Base-by-base conservation (phyloP, 2,329 filamentous ascomycete genomes). In the Alternaria alternata region DNA sequence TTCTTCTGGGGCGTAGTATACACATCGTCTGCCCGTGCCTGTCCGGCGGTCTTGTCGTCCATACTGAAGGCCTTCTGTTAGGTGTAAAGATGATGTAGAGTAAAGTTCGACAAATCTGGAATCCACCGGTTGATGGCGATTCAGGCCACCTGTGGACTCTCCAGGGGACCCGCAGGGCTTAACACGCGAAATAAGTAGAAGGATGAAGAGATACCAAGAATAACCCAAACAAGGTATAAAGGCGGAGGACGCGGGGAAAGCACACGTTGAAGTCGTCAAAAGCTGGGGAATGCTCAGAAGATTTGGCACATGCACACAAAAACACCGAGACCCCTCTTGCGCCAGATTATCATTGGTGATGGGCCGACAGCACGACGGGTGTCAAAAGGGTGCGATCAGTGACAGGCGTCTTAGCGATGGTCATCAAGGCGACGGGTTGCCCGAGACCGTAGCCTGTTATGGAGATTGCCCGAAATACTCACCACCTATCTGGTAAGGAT, bases 391-490 rank as follows among this genome's bases (percentile, higher is more conserved):
- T 61, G 59, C 62, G 63, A 63, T 70, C 71, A 71, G 68, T 70
- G 57, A 74, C 63, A 67, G 67, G 62, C 55, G 43, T 32, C 59
- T 60, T 39, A 56, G 42, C 43, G 47, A 51, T 39, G 54, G 42
- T 39, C 38, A 52, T 51, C 42, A 18, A 57, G 59, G 63, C 65
- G 55, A 75, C 68, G 70, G 57, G 57, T 52, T 61, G 51, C 16
- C 44, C 26, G 49, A 44, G 51, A 62, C 60, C 41, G 65, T 65
- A 67, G 65, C 74, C 71, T 48, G 39, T 70, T 72, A 24, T 49
- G 75, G 74, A 61, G 67, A 57, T 43, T 41, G 65, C 60, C 76
- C 76, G 75, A 75, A 54, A 71, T 72, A 69, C 69, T 73, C 66
- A 69, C 69, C 72, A 73, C 64, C 58, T 59, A 41, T 62, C 62